These are phyloP conservation scores for Pilobolus umbonatus DNA, from an alignment of 192 early-diverging fungal genomes.

Conservation along the genomic window DNA sequence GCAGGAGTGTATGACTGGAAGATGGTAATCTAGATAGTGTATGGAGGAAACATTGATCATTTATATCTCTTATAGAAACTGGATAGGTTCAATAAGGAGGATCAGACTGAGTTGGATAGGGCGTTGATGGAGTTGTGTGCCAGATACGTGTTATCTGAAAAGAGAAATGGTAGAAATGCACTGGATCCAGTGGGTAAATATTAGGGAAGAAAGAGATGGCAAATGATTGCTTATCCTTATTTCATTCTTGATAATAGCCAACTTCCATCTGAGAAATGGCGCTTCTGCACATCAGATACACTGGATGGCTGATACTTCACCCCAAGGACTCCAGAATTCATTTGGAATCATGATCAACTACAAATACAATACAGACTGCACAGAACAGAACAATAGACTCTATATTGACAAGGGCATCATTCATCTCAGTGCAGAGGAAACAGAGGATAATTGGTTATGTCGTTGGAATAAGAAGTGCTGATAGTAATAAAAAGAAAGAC, in stretches of 20 bases:
- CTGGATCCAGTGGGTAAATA: conserved; percentile 77
- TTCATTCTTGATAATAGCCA: conserved; percentile 43
- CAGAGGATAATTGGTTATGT: conserved; percentile 9
- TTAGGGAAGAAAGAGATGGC: background rate
- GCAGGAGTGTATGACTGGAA: background rate
- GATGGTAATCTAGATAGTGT: background rate
- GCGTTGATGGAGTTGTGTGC: conserved; percentile 59
- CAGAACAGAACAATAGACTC: conserved; percentile 80
- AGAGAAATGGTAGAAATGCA: conserved; percentile 52
- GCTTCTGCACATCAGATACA: conserved; percentile 83
- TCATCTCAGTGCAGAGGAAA: conserved; percentile 30
- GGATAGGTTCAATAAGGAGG: conserved; percentile 3
- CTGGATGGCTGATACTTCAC: conserved; percentile 83
- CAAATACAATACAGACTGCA: conserved; percentile 67
- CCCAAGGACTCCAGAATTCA: conserved; percentile 76
- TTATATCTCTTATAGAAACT: conserved; percentile 1
- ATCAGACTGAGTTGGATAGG: conserved; percentile 41
- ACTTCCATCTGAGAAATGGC: conserved; percentile 95
- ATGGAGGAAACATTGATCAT: background rate
- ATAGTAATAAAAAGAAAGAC: background rate
- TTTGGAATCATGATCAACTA: conserved; percentile 96
- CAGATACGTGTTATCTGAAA: conserved; percentile 57
- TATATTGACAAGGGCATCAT: conserved; percentile 64
- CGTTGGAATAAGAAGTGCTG: conserved; percentile 3
- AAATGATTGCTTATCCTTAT: background rate